Conservation (phyloP, 2,329 filamentous ascomycete genomes). For the Aspergillus terreus region DNA sequence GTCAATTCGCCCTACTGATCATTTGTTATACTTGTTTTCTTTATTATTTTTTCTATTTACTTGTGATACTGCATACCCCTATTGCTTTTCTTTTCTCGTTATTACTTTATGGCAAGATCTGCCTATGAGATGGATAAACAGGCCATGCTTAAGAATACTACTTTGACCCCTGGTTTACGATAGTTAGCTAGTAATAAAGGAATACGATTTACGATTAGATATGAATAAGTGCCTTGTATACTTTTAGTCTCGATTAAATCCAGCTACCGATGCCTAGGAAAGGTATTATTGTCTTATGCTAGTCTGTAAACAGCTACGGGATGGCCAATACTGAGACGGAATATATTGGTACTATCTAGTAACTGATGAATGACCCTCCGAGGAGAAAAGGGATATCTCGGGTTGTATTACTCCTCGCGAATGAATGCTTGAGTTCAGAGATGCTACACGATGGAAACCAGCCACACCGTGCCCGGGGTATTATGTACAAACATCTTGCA, state of each 20-base stretch:
- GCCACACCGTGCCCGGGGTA: conserved; percentile 11
- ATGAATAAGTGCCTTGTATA: no score
- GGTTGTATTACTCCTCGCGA: no score
- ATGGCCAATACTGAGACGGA: no score
- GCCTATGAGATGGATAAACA: conserved; percentile 2
- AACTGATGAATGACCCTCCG: no score
- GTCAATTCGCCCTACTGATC: conserved; percentile 67
- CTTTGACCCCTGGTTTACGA: not conserved
- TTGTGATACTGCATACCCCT: conserved; percentile 27
- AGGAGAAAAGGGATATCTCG: no score
- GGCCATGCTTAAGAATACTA: not conserved
- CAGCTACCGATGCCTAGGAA: no score
- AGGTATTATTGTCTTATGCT: no score
- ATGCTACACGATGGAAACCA: conserved; percentile 10
- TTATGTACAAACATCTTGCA: conserved; percentile 4
- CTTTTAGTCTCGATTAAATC: no score
- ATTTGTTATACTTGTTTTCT: conserved; percentile 8
- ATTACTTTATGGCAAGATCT: conserved; percentile 3
- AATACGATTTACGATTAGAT: conserved; percentile 6
- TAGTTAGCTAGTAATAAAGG: conserved; percentile 10
- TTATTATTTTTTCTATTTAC: conserved; percentile 9
- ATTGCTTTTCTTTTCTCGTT: conserved; percentile 5
- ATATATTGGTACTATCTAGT: no score
- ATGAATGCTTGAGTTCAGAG: no score
- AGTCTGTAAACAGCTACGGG: no score